Evolutionary conservation across 352 stramenopile genomes (phyloP).

Genomic region (Globisporangium rhizosaccharum): DNA sequence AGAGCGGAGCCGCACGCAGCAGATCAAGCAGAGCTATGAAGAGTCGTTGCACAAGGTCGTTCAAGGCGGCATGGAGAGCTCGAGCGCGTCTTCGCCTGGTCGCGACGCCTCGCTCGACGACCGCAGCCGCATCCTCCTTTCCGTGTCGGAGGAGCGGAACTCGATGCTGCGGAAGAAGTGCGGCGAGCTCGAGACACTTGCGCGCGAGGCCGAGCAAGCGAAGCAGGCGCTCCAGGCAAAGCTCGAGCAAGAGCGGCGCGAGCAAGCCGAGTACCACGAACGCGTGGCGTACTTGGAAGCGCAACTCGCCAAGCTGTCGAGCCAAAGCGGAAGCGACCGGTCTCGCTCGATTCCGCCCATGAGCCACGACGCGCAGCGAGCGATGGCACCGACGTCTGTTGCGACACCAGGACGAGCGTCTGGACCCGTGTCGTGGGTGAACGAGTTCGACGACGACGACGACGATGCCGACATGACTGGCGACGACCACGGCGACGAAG

Average conservation of each 20-base stretch:
- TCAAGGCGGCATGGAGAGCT: conserved; percentile 28
- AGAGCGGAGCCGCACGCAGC: conserved; percentile 64
- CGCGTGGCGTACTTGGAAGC: conserved; percentile 60
- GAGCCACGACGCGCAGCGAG: too few species aligned
- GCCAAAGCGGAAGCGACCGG: conserved; percentile 4
- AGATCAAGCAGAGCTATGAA: conserved; percentile 81
- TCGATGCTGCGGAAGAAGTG: conserved; percentile 64
- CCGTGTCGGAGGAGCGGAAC: conserved; percentile 74
- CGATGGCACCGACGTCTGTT: neutral
- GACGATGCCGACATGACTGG: conserved; percentile 61
- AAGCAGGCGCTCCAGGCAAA: conserved; percentile 42
- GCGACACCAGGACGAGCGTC: conserved; percentile 12
- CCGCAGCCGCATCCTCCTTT: conserved; percentile 58
- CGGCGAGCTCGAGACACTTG: conserved; percentile 59
- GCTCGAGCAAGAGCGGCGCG: conserved; percentile 17
- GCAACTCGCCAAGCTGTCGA: conserved; percentile 41
- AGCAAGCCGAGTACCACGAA: conserved; percentile 30
- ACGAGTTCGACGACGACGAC: conserved; percentile 62
- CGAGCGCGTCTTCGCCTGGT: conserved; percentile 1
- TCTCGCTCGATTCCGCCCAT: neutral
- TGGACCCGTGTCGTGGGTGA: conserved; percentile 54
- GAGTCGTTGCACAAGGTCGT: conserved; percentile 78
- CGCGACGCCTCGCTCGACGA: conserved; percentile 32
- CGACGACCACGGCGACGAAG: conserved; percentile 30
- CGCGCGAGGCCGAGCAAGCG: conserved; percentile 35